Conservation (phyloP, 208 protist genomes). For the Leishmania gerbilli region DNA sequence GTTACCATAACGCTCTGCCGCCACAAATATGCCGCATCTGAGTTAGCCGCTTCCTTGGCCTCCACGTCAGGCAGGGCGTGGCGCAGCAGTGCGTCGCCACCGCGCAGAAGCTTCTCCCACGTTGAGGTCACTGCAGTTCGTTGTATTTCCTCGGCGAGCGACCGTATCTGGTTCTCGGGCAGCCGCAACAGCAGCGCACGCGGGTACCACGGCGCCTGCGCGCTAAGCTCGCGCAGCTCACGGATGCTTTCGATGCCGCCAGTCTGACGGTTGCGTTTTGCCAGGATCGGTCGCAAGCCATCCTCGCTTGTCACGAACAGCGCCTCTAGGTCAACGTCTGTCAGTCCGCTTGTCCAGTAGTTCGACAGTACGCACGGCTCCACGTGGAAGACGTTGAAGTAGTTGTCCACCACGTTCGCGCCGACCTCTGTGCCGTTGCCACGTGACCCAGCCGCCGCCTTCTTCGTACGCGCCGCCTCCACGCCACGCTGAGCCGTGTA, state of each 20-base stretch:
- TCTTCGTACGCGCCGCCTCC: slow-evolving; percentile 38
- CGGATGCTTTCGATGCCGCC: slow-evolving; percentile 69
- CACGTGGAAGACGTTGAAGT: slow-evolving; percentile 78
- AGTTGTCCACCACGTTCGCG: slow-evolving; percentile 38
- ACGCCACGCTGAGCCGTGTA: slow-evolving; percentile 50
- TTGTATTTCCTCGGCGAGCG: slow-evolving; percentile 42
- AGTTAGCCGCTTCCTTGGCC: slow-evolving; percentile 19
- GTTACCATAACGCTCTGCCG: slow-evolving; percentile 56
- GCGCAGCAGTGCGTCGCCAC: slow-evolving; percentile 45
- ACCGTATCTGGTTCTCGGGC: slow-evolving; percentile 43
- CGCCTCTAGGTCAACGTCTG: slow-evolving; percentile 64
- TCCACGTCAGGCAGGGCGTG: slow-evolving; percentile 38
- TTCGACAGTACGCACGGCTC: slow-evolving; percentile 77
- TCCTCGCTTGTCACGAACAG: slow-evolving; percentile 71
- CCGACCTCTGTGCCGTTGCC: slow-evolving; percentile 11
- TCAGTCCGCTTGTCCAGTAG: slow-evolving; percentile 75
- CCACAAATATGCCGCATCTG: slow-evolving; percentile 37
- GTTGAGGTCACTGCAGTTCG: slow-evolving; percentile 38
- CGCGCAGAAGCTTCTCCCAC: slow-evolving; percentile 56
- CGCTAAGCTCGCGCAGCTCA: slow-evolving; percentile 67
- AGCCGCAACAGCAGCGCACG: slow-evolving; percentile 55
- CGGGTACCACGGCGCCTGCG: slow-evolving; percentile 41
- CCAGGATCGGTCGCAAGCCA: slow-evolving; percentile 61
- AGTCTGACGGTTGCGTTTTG: slow-evolving; percentile 65
- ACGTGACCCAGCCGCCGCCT: slow-evolving; percentile 2